Conservation (phyloP, 2,329 filamentous ascomycete species). For the Hymenoscyphus infarciens region DNA sequence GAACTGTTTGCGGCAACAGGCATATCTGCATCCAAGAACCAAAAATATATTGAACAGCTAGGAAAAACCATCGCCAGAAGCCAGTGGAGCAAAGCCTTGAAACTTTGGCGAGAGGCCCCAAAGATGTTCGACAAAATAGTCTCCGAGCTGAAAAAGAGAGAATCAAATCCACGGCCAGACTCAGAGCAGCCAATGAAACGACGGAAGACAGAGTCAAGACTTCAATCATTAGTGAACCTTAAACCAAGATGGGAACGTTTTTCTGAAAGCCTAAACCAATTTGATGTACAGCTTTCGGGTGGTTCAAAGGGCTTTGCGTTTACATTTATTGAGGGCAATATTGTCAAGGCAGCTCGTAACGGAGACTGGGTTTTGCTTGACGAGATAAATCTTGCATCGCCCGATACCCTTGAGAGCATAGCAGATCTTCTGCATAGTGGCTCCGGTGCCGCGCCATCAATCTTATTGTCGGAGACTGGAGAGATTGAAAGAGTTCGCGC, state of each 20-base stretch:
- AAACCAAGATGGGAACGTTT: slow-evolving; percentile 77
- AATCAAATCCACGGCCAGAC: slow-evolving; percentile 38
- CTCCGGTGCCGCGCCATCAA: slow-evolving; percentile 68
- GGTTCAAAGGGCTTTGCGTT: slow-evolving; percentile 80
- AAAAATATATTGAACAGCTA: slow-evolving; percentile 78
- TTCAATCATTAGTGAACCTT: slow-evolving; percentile 58
- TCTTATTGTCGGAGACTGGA: slow-evolving; percentile 88
- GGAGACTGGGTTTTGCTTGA: slow-evolving; percentile 97
- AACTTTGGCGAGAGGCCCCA: slow-evolving; percentile 83
- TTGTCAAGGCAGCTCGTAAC: slow-evolving; percentile 92
- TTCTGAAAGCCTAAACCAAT: slow-evolving; percentile 66
- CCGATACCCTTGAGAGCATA: slow-evolving; percentile 92
- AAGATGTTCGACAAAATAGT: slow-evolving; percentile 78
- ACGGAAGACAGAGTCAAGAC: slow-evolving; percentile 61
- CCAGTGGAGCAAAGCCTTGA: slow-evolving; percentile 83
- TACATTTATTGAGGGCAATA: slow-evolving; percentile 91
- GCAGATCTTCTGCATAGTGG: slow-evolving; percentile 79
- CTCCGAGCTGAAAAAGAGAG: slow-evolving; percentile 47
- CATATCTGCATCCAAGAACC: slow-evolving; percentile 84
- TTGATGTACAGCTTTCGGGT: slow-evolving; percentile 74
- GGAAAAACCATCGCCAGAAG: slow-evolving; percentile 74
- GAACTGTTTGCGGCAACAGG: slow-evolving; percentile 79
- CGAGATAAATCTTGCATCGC: slow-evolving; percentile 93
- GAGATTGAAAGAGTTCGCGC: slow-evolving; percentile 86
- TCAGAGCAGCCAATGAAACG: slow-evolving; percentile 67